Evolutionary conservation across 2,329 filamentous ascomycete genomes (phyloP), one percentile per base, ranked within the genome.

Genomic region (Penicillium sp.): DNA sequence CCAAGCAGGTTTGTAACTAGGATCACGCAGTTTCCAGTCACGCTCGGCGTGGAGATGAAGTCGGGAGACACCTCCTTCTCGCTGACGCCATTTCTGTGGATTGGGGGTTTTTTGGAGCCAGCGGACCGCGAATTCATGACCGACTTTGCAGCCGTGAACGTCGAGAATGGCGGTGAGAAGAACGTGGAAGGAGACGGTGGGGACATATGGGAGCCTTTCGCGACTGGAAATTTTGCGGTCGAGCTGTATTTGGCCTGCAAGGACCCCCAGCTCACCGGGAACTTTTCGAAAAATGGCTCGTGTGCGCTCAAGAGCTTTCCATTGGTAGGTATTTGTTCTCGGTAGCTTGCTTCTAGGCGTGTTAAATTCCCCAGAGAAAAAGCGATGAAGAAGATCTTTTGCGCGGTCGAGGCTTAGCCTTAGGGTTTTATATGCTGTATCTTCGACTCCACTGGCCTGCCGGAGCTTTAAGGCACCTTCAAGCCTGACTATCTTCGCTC

Each of bases 161-260:
- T 80, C 76, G 3, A 83, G 79, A 9, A 86, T 74, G n/a, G 81
- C 83, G 44, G 79, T 74, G 7, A 89, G 79, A 7, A 86, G 59
- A 19, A 67, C 64, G 58, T 85, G 81, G 74, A 86, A 85, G 6
- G 79, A 70, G 3, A 68, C 65, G 0, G 75, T 64, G 13, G 74
- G 68, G 27, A 78, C 65, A 54, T 66, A 64, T 19, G 65, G 64
- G 31, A 69, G 39, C 24, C 61, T 61, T 45, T 68, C 60, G 31
- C 55, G 65, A 14, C 55, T 46, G 48, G 49, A 55, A 19, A 54
- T 44, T 21, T 50, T 35, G 29, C 49, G 43, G 21, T 59, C 59
- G 59, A 63, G 55, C 7, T 61, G 61, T 22, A 61, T 56, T 10
- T 68, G 48, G n/a, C 55, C 51, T 55, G 68, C 66, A 26, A 73